Percentiles rank a stretch among this genome's conserved stretches.
Conservation (phyloP, 2,329 filamentous ascomycete genomes). For the Teratosphaeria pseudoeucalypti region DNA sequence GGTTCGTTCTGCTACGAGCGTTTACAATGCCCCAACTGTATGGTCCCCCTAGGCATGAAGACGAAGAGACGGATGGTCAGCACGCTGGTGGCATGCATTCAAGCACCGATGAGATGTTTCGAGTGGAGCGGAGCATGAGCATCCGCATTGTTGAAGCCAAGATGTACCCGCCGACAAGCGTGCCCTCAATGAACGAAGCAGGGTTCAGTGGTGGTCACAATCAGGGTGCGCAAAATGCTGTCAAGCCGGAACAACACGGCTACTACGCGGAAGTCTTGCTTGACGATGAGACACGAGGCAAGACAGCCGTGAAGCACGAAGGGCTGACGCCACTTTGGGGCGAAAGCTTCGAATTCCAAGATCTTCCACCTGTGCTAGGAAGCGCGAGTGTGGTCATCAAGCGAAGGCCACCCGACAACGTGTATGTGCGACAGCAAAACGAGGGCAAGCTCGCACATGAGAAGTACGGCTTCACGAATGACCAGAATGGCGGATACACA, state of each 20-base stretch:
- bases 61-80: slow-evolving; percentile 32
- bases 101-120: slow-evolving; percentile 50
- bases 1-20: slow-evolving; percentile 83
- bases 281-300: slow-evolving; percentile 67
- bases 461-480: slow-evolving; percentile 22
- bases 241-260: slow-evolving; percentile 42
- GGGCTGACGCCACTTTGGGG: slow-evolving; percentile 73
- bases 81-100: slow-evolving; percentile 9
- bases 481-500: slow-evolving; percentile 31
- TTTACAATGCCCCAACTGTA: slow-evolving; percentile 91
- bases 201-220: slow-evolving; percentile 16
- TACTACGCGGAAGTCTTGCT: slow-evolving; percentile 72
- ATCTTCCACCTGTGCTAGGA: slow-evolving; percentile 59
- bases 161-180: slow-evolving; percentile 29
- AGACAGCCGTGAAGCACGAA: slow-evolving; percentile 60
- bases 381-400: slow-evolving; percentile 64
- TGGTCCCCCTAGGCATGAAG: slow-evolving; percentile 41
- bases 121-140: slow-evolving; percentile 52
- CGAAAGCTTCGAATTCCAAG: slow-evolving; percentile 67
- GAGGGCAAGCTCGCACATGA: slow-evolving; percentile 32
- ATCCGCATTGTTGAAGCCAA: slow-evolving; percentile 54
- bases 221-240: slow-evolving; percentile 3
- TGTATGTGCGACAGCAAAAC: slow-evolving; percentile 21
- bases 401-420: slow-evolving; percentile 36
- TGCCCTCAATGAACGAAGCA: slow-evolving; percentile 7